phyloP scores from a whole-genome alignment of 805 yeast species.

The Ogataea thermomethanolica region DNA sequence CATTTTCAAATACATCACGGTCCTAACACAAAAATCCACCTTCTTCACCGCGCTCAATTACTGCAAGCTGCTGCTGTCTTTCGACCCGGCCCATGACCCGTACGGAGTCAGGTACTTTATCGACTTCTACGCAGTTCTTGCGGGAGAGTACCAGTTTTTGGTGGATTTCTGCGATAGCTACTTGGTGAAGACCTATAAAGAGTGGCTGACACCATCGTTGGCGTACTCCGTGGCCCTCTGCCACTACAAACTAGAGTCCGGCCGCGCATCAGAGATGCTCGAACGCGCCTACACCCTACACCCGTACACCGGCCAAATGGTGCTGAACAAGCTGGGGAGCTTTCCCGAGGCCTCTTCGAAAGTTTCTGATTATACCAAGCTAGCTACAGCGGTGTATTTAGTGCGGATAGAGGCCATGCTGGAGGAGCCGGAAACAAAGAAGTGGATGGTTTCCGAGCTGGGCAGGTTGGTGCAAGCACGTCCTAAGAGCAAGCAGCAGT shows the following conservation, averaged over 20 bases:
- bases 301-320: slow-evolving; percentile 53
- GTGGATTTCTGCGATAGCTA: slow-evolving; percentile 56
- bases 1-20: slow-evolving; percentile 65
- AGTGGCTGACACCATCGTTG: slow-evolving; percentile 73
- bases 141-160: slow-evolving; percentile 62
- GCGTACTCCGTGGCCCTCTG: slow-evolving; percentile 66
- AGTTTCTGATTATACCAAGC: slow-evolving; percentile 32
- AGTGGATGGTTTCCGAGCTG: slow-evolving; percentile 35
- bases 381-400: slow-evolving; percentile 56
- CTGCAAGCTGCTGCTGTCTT: slow-evolving; percentile 63
- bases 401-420: slow-evolving; percentile 54
- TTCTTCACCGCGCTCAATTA: slow-evolving; percentile 73
- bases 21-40: slow-evolving; percentile 73
- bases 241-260: slow-evolving; percentile 37
- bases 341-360: slow-evolving; percentile 26
- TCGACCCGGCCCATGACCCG: slow-evolving; percentile 77
- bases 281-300: slow-evolving; percentile 49
- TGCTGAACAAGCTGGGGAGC: slow-evolving; percentile 46
- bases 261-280: slow-evolving; percentile 47
- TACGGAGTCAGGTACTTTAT: slow-evolving; percentile 79
- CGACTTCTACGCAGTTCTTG: slow-evolving; percentile 69
- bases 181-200: slow-evolving; percentile 50
- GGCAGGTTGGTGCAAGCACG: slow-evolving; percentile 13
- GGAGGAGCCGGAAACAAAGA: slow-evolving; percentile 44
- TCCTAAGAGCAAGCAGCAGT: slow-evolving; percentile 16